Percentiles rank a stretch among this genome's conserved stretches.
Conservation (phyloP, 2,329 filamentous ascomycete genomes). For the Tympanopsis confertula region DNA sequence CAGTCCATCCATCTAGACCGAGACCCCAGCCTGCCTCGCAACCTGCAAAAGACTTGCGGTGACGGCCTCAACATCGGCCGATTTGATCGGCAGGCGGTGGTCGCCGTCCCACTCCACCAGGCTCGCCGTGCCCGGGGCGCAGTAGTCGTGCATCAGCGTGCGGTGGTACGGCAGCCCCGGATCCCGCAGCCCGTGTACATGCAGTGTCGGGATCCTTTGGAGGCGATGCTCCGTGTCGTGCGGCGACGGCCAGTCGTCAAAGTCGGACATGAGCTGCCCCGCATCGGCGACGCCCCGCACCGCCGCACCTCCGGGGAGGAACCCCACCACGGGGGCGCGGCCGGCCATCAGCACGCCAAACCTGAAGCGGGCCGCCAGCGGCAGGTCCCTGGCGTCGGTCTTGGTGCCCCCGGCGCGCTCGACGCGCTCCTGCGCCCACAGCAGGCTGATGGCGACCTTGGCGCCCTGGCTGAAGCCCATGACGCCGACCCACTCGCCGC, state of each 20-base stretch:
- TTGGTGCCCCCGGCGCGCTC: slow-evolving; percentile 17
- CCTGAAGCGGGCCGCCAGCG: slow-evolving; percentile 23
- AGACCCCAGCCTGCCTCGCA: slow-evolving; percentile 31
- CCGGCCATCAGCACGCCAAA: slow-evolving; percentile 55
- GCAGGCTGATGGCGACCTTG: slow-evolving; percentile 45
- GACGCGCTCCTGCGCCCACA: slow-evolving; percentile 47
- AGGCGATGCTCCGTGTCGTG: slow-evolving; percentile 29
- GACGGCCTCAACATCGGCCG: slow-evolving; percentile 47
- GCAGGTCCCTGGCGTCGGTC: background rate
- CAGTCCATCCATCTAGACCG: too few species aligned
- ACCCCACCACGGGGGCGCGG: slow-evolving; percentile 42
- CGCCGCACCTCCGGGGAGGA: slow-evolving; percentile 23
- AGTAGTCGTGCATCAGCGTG: slow-evolving; percentile 45
- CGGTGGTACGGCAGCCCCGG: slow-evolving; percentile 46
- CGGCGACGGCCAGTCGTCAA: slow-evolving; percentile 29
- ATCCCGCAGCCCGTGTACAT: slow-evolving; percentile 56
- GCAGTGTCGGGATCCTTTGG: slow-evolving; percentile 47
- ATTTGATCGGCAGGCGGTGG: slow-evolving; percentile 62
- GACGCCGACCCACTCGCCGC: slow-evolving; percentile 45
- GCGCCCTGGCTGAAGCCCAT: slow-evolving; percentile 60
- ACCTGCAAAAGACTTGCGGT: slow-evolving; percentile 37
- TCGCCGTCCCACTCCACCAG: slow-evolving; percentile 64
- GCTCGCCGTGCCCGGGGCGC: slow-evolving; percentile 35
- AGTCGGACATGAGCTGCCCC: slow-evolving; percentile 16
- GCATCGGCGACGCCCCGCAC: slow-evolving; percentile 9